Evolutionary conservation across 768 basidiomycete species (phyloP), one percentile per base, ranked within the genome.

Genomic region (Kwoniella heveanensis): DNA sequence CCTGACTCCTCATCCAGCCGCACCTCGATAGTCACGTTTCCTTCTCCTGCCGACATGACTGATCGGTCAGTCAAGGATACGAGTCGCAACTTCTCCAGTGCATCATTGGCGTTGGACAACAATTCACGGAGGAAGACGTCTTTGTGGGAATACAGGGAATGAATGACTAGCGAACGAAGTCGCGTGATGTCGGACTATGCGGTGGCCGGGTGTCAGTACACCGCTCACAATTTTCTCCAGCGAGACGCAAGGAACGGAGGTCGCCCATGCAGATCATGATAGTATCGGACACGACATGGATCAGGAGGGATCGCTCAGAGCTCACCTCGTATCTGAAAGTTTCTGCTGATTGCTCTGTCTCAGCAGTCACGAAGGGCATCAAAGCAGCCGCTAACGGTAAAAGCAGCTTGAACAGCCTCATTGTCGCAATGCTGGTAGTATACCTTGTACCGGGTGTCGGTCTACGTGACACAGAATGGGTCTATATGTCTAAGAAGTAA

Each of bases 71-170:
- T 92, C 68, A 99, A 83, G 2, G 91, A 84, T 15, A 87, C 88
- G 48, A 99, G 82, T 25, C 96, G 88, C 56, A 95, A 85, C 80
- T 97, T 98, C 79, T 98, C 95, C 55, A 98, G 83, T 1, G 96
- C 96, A 77, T 99, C 96, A 78, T 97, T 96, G 46, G 94, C 66
- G 57, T 74, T 73, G 27, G 77, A 77, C 0, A 80, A 65, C 59
- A 70, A 83, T 80, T 97, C 94, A 48, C 94, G 90, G 53, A 83
- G 73, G 63, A 82, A 83, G 39, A 83, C 82, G 66, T 83, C 83
- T 51, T 81, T 77, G 67, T 81, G 77, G 15, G 78, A 72, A 71
- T 82, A 81, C 9, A 81, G 62, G 7, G 74, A 74, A 82, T 94
- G 90, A 73, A 95, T 91, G 67, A 96, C 92, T 66, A 95, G 92